Base-by-base conservation (phyloP, 2,329 filamentous ascomycete genomes). In the Cordyceps fumosorosea region DNA sequence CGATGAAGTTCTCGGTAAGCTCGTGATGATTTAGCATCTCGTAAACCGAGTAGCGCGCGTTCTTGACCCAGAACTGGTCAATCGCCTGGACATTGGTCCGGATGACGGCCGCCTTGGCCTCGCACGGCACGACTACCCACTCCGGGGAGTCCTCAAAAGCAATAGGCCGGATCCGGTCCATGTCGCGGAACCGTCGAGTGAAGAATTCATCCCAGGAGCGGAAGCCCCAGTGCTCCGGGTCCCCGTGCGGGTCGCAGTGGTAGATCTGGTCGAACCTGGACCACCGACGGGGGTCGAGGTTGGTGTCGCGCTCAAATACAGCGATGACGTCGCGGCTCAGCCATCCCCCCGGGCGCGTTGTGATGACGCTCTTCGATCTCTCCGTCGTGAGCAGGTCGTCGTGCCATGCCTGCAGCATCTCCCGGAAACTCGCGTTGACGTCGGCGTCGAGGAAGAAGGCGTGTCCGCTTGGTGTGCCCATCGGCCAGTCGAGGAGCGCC, bases 61-160 rank as follows among this genome's bases (percentile, higher is more conserved):
- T 78, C 67, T 89, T 90, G 64, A 87, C 77, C 85, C 85, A 89
- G 74, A 89, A 89, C 2, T 71, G 71, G 65, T 87, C 84, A n/a
- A 79, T 78, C 0, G 78, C 72, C 29, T 80, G 75, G 52, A 83
- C 80, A 22, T 81, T 66, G 6, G 71, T 71, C 0, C 73, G 74
- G 0, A 85, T 66, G n/a, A 77, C 75, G 66, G 80, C 84, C 0
- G 82, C 78, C 26, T 77, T 79, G 5, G 82, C 84, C 67, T 89
- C 86, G 72, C 86, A 89, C 0, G 81, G 77, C 67, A 85, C 88
- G 51, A 88, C 81, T 37, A 78, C 66, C 66, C 66, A 69, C 48
- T 58, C 56, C 3, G 53, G 52, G 3, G 65, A 29, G 1, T 83
- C 75, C 0, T 80, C 79, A 2, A 68, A 73, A 0, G 80, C 81